phyloP scores from a whole-genome alignment of 2,329 filamentous ascomycete genomes.

The Aspergillus sp. region DNA sequence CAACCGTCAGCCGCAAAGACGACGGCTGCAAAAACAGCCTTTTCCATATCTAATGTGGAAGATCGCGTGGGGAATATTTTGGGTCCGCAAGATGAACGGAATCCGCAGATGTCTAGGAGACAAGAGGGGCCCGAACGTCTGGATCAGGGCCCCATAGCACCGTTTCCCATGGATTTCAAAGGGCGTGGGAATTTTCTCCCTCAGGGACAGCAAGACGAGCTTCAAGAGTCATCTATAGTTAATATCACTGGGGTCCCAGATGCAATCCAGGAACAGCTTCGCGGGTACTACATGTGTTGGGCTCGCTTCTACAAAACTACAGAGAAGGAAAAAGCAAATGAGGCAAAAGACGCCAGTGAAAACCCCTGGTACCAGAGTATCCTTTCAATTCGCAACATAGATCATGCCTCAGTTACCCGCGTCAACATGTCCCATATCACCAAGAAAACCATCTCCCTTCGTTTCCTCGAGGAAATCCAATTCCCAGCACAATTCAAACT shows the following conservation, averaged over 20 bases:
- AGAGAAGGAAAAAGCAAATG: constrained; percentile 18
- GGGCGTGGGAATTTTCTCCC: constrained; percentile 6
- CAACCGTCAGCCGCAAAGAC: constrained; percentile 23
- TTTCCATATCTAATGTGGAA: constrained; percentile 22
- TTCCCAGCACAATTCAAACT: constrained; percentile 42
- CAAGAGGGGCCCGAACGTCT: constrained; percentile 2
- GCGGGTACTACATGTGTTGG: constrained; percentile 61
- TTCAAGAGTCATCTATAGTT: constrained; percentile 41
- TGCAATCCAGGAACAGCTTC: constrained; percentile 46
- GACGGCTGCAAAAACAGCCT: constrained; percentile 25
- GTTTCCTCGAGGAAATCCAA: constrained; percentile 20
- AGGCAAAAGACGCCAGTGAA: constrained; percentile 10
- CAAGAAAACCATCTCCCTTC: constrained; percentile 38
- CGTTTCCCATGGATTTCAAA: constrained; percentile 23
- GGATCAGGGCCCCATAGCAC: constrained; percentile 25
- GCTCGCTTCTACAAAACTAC: constrained; percentile 33
- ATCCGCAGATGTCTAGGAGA: no score
- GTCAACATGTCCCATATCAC: constrained; percentile 44
- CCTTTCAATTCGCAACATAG: constrained; percentile 41
- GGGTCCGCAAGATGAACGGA: not conserved
- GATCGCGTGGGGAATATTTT: constrained; percentile 14
- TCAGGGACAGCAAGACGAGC: not conserved
- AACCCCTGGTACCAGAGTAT: constrained; percentile 52
- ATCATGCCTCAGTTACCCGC: constrained; percentile 41
- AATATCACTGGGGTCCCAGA: constrained; percentile 47